phyloP scores from a whole-genome alignment of 345 rosid species.

The Bruguiera sexangula region DNA sequence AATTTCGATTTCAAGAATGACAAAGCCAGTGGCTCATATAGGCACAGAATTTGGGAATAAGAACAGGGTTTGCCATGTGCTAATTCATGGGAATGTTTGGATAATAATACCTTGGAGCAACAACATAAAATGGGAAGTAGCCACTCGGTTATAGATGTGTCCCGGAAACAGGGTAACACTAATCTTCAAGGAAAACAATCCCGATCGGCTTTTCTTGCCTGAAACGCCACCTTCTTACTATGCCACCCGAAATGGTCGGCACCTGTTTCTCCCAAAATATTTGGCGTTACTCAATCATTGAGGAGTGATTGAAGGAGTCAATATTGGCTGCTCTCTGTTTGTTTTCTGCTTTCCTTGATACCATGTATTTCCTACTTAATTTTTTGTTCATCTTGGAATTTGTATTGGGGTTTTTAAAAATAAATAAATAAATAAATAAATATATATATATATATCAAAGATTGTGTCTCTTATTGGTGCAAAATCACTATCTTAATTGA shows the following conservation, averaged over 20 bases:
- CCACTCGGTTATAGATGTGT: slow-evolving; percentile 12
- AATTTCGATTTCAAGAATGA: too few relatives aligned
- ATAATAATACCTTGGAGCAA: background rate
- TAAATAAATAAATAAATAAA: too few relatives aligned
- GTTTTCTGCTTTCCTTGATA: background rate
- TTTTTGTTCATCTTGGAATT: too few relatives aligned
- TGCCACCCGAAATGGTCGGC: background rate
- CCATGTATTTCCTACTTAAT: too few relatives aligned
- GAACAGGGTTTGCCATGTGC: background rate
- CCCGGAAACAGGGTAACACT: slow-evolving; percentile 18
- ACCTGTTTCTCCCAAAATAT: slow-evolving; percentile 5
- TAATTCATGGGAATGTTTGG: background rate
- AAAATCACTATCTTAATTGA: too few relatives aligned
- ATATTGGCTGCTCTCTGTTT: background rate
- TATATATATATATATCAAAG: too few relatives aligned
- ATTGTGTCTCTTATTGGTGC: too few relatives aligned
- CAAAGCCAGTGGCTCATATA: too few relatives aligned
- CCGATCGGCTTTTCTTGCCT: slow-evolving; percentile 3
- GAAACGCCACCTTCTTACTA: background rate
- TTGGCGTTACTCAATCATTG: slow-evolving; percentile 4
- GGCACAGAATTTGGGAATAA: background rate
- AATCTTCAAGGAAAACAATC: slow-evolving; percentile 17
- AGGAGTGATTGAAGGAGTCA: background rate
- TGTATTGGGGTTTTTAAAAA: too few relatives aligned
- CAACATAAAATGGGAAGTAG: slow-evolving; percentile 14